Base-by-base conservation (phyloP, 495 filamentous ascomycete genomes). In the Hypoxylon lenormandii region DNA sequence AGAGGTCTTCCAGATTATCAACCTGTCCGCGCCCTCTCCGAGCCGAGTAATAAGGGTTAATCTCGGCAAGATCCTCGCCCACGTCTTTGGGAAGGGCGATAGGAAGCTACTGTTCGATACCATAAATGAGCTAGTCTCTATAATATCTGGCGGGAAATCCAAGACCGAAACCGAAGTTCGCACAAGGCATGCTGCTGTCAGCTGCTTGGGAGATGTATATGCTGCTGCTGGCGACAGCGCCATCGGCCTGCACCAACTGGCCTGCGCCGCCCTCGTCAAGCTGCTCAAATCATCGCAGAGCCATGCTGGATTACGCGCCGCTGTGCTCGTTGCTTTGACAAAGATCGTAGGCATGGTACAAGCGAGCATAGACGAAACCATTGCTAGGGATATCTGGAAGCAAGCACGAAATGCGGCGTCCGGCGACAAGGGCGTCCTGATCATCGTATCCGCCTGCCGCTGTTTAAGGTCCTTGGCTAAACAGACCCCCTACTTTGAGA, bases 321-420 rank as follows among this genome's bases (percentile, higher is more conserved):
- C 91, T 8, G 85, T 95, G n/a, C 94, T 93, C 76, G 86, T 84
- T 52, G 86, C 93, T 3, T 75, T 97, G 16, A 90, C 88, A 50
- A 94, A 94, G 79, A 85, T 96, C 3, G 81, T 88, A 8, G 83
- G 81, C 46, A 92, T 92, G 72, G 85, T 97, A 21, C 85, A 84
- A 19, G 81, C 84, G 1, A 92, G 92, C 67, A 80, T 93, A 57
- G 95, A 99, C 68, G 95, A 99, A 76, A 81, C 78, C 56, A 84
- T 91, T n/a, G 91, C 90, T 10, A 87, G 92, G 69, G 94, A 97
- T 74, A 87, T 93, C 23, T 98, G 94, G 95, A 99, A 97, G 77
- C 90, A 92, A 72, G 90, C 91, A 21, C 86, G 95, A 46, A 90
- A 85, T 77, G 86, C 89, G 57, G 90, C 91, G 8, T 85, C 88